These are phyloP conservation scores for Thuidium tamariscinum DNA, from an alignment of 225 moss, liverwort and hornwort species.

Conservation along the genomic window DNA sequence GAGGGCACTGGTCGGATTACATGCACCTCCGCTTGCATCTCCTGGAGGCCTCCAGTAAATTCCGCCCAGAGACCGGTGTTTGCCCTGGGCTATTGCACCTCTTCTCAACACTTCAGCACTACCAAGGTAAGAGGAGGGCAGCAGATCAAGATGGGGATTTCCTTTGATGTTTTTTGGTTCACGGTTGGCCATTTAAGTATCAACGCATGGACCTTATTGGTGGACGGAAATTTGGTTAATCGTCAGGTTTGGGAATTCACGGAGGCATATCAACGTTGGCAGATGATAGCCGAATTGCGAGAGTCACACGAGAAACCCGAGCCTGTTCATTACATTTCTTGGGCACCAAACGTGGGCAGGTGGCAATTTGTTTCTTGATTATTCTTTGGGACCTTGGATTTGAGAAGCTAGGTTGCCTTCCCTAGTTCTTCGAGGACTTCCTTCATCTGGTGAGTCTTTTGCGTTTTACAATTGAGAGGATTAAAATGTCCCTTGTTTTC, in stretches of 20 bases:
- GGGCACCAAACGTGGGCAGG: slow-evolving; percentile 98
- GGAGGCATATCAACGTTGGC: slow-evolving; percentile 91
- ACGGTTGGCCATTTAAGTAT: neutral
- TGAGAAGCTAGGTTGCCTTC: neutral
- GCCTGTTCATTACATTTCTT: slow-evolving; percentile 74
- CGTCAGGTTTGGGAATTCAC: slow-evolving; percentile 88
- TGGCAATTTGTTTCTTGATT: neutral
- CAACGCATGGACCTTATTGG: neutral
- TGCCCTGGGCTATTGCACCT: slow-evolving; percentile 64
- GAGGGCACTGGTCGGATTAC: slow-evolving; percentile 58
- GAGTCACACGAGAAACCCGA: slow-evolving; percentile 63
- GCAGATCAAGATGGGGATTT: neutral
- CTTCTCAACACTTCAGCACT: slow-evolving; percentile 54
- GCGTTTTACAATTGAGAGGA: neutral
- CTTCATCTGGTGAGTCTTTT: neutral
- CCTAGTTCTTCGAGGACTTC: neutral
- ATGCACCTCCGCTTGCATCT: slow-evolving; percentile 63
- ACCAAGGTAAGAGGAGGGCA: slow-evolving; percentile 49
- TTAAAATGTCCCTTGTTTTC: neutral
- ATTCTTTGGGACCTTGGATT: neutral
- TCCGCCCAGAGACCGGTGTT: slow-evolving; percentile 78
- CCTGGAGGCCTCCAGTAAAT: slow-evolving; percentile 82
- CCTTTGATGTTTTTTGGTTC: neutral
- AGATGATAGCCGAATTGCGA: slow-evolving; percentile 79
- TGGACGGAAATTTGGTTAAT: neutral